phyloP scores from a whole-genome alignment of 495 filamentous ascomycete species.

The Aspergillus bridgeri region DNA sequence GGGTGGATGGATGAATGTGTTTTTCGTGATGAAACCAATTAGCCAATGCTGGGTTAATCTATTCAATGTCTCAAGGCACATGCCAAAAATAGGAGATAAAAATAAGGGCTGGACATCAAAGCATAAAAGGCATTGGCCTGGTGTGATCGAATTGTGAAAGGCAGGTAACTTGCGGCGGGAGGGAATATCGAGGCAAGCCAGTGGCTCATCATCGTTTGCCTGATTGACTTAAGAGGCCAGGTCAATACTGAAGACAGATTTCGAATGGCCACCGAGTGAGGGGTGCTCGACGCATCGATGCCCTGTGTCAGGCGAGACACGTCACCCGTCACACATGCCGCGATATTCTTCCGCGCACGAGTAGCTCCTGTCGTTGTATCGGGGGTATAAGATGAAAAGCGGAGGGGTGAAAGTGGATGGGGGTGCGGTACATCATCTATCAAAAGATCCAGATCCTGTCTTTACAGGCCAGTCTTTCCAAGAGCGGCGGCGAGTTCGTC shows the following conservation, averaged over 20 bases:
- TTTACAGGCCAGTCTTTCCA: conserved; percentile 52
- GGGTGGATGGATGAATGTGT: conserved; percentile 2
- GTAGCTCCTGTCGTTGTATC: neutral
- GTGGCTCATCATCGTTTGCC: neutral
- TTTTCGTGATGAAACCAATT: conserved; percentile 1
- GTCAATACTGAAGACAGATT: neutral
- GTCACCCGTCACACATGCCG: conserved; percentile 4
- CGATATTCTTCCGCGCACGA: conserved; percentile 1
- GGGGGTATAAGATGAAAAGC: conserved; percentile 1
- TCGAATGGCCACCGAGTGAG: neutral
- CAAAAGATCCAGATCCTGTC: neutral
- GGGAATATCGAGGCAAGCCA: neutral
- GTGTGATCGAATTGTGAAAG: neutral
- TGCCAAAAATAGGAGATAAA: neutral
- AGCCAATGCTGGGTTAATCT: neutral
- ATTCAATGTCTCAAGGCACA: neutral
- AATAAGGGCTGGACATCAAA: neutral
- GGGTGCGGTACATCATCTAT: neutral
- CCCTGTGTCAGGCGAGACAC: neutral
- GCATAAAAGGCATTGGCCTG: neutral
- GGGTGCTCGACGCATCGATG: neutral
- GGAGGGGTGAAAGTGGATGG: neutral
- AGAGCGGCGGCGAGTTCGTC: conserved; percentile 76
- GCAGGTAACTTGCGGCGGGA: neutral
- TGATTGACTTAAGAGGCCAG: neutral